A percentile compares a stretch with the other conserved stretches of the same genome.
Conservation (phyloP, 1,139 yeast species). For the Candida neerlandica region DNA sequence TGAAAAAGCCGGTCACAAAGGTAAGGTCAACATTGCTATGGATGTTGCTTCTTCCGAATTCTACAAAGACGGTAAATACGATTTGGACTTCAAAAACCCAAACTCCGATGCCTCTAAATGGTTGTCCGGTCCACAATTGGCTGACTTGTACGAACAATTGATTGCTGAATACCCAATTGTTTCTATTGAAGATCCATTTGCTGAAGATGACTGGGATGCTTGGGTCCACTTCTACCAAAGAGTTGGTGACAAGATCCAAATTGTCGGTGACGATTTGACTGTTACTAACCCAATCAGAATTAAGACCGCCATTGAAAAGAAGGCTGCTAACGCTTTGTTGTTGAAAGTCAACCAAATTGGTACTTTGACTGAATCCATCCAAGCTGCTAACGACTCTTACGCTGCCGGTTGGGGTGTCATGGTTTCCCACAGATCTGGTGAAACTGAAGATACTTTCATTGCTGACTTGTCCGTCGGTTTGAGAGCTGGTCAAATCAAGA, state of each 20-base stretch:
- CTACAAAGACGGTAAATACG: slow-evolving; percentile 94
- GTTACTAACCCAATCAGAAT: slow-evolving; percentile 96
- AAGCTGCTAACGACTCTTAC: slow-evolving; percentile 90
- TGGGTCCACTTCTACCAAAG: slow-evolving; percentile 82
- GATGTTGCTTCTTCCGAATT: slow-evolving; percentile 97
- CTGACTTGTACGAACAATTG: slow-evolving; percentile 77
- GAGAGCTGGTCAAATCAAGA: slow-evolving; percentile 97
- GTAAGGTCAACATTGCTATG: slow-evolving; percentile 85
- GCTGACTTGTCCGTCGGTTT: slow-evolving; percentile 97
- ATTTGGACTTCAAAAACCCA: slow-evolving; percentile 96
- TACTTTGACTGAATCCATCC: slow-evolving; percentile 85
- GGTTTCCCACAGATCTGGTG: slow-evolving; percentile 99
- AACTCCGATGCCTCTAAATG: slow-evolving; percentile 85
- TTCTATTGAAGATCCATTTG: slow-evolving; percentile 97
- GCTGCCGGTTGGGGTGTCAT: slow-evolving; percentile 96
- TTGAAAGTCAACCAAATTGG: slow-evolving; percentile 97
- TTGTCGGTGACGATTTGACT: slow-evolving; percentile 96
- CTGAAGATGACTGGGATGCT: slow-evolving; percentile 98
- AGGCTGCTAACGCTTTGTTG: slow-evolving; percentile 89
- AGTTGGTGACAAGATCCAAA: slow-evolving; percentile 73
- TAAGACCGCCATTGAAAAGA: slow-evolving; percentile 91
- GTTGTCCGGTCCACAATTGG: slow-evolving; percentile 85
- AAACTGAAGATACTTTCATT: slow-evolving; percentile 96
- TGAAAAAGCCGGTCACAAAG: slow-evolving; percentile 90
- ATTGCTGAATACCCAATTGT: slow-evolving; percentile 92